Conservation (phyloP, 805 yeast species). For the Ogataea ganodermae region DNA sequence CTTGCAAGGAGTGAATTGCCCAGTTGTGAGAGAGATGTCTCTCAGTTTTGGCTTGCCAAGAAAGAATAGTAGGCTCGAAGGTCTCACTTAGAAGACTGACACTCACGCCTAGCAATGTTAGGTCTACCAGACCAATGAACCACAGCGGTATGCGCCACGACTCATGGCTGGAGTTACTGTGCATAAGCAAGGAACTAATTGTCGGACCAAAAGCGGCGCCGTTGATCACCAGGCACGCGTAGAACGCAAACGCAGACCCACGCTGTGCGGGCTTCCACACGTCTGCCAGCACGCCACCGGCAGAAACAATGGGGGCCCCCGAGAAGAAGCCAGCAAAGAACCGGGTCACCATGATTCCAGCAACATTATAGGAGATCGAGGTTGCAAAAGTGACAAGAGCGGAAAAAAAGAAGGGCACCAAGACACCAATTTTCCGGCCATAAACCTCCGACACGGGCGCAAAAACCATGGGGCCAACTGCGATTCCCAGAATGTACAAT, state of each 20-base stretch:
- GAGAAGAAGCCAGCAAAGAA: slow-evolving; percentile 63
- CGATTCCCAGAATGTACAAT: slow-evolving; percentile 64
- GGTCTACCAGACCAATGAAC: slow-evolving; percentile 46
- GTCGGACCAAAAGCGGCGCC: slow-evolving; percentile 77
- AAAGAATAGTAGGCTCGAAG: slow-evolving; percentile 40
- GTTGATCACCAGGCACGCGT: slow-evolving; percentile 50
- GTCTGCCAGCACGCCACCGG: slow-evolving; percentile 64
- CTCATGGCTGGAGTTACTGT: slow-evolving; percentile 38
- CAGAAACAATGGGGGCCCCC: slow-evolving; percentile 59
- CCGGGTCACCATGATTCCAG: slow-evolving; percentile 53
- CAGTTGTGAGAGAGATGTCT: slow-evolving; percentile 33
- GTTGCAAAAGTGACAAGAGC: slow-evolving; percentile 49
- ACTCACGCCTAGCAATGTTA: slow-evolving; percentile 36
- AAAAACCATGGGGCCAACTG: slow-evolving; percentile 66
- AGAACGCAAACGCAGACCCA: slow-evolving; percentile 55
- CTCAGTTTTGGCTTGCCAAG: slow-evolving; percentile 28
- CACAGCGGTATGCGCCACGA: slow-evolving; percentile 64
- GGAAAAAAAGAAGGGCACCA: slow-evolving; percentile 43
- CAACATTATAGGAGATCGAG: slow-evolving; percentile 51
- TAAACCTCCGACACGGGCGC: slow-evolving; percentile 58
- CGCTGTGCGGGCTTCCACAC: slow-evolving; percentile 50
- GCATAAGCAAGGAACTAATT: slow-evolving; percentile 47
- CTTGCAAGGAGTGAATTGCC: slow-evolving; percentile 36
- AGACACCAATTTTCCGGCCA: slow-evolving; percentile 45
- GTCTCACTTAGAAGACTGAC: slow-evolving; percentile 41